These are phyloP conservation scores for Hymenoscyphus repandus DNA, from an alignment of 2,329 filamentous ascomycete genomes.

Conservation along the genomic window DNA sequence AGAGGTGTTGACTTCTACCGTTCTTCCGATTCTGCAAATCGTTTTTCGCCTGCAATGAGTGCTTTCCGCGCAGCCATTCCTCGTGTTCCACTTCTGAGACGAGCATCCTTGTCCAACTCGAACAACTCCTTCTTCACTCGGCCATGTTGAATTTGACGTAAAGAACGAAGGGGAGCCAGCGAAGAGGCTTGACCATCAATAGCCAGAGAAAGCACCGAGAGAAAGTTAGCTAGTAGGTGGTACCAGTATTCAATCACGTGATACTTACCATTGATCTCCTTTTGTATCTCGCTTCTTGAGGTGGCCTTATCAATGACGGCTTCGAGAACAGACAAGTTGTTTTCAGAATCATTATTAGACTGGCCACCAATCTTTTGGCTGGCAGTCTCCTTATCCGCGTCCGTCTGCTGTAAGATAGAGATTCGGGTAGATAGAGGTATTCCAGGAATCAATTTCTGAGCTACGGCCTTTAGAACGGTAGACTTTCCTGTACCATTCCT, in stretches of 20 bases:
- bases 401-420: slow-evolving; percentile 65
- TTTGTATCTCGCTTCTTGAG: slow-evolving; percentile 50
- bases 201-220: slow-evolving; percentile 50
- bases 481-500: slow-evolving; percentile 80
- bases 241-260: neutral
- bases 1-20: slow-evolving; percentile 21
- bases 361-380: slow-evolving; percentile 29
- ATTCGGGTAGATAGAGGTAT: slow-evolving; percentile 62
- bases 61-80: slow-evolving; percentile 73
- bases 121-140: slow-evolving; percentile 59
- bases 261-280: slow-evolving; percentile 53
- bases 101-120: slow-evolving; percentile 66
- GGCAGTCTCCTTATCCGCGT: slow-evolving; percentile 12
- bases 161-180: slow-evolving; percentile 52
- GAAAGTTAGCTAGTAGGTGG: neutral
- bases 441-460: slow-evolving; percentile 72
- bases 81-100: slow-evolving; percentile 67
- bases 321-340: slow-evolving; percentile 52
- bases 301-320: slow-evolving; percentile 61
- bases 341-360: slow-evolving; percentile 24
- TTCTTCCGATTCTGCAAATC: slow-evolving; percentile 47
- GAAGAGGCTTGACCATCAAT: slow-evolving; percentile 51
- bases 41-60: slow-evolving; percentile 63
- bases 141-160: slow-evolving; percentile 58
- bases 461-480: slow-evolving; percentile 69